A percentile compares a stretch with the other conserved stretches of the same genome.
Evolutionary conservation across 2,329 filamentous ascomycete species (phyloP).

Genomic region (Penicillium carneum): DNA sequence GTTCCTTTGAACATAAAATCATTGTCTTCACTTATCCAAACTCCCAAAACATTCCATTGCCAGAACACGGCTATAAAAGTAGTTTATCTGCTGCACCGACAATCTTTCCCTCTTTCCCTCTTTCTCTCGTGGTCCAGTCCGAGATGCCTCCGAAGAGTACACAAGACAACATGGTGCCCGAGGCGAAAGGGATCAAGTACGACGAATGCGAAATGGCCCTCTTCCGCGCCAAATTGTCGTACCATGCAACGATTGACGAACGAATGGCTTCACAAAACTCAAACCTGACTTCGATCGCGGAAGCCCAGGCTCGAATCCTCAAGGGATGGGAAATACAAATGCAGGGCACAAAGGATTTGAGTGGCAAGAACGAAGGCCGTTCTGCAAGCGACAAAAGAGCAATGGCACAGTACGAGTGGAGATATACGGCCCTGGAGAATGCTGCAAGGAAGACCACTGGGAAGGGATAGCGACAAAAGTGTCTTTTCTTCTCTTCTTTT

Average conservation of each 20-base stretch:
- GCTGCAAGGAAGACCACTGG: slow-evolving; percentile 38
- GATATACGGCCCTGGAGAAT: slow-evolving; percentile 45
- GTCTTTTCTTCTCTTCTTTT: background rate
- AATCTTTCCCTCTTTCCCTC: background rate
- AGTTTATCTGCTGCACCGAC: background rate
- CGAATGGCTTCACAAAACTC: slow-evolving; percentile 43
- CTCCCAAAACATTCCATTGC: background rate
- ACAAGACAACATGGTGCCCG: slow-evolving; percentile 40
- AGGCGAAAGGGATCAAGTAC: slow-evolving; percentile 45
- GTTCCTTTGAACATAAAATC: background rate
- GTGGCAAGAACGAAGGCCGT: slow-evolving; percentile 43
- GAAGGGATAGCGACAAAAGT: slow-evolving; percentile 22
- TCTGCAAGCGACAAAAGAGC: slow-evolving; percentile 43
- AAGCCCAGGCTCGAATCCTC: slow-evolving; percentile 45
- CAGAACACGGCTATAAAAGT: background rate
- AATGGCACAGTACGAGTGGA: slow-evolving; percentile 46
- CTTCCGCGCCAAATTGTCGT: slow-evolving; percentile 47
- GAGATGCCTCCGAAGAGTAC: slow-evolving; percentile 37
- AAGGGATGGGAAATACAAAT: slow-evolving; percentile 48
- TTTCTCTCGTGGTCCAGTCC: slow-evolving; percentile 1
- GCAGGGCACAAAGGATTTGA: slow-evolving; percentile 44
- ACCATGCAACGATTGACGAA: slow-evolving; percentile 46
- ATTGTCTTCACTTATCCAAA: background rate
- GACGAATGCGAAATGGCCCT: slow-evolving; percentile 50
- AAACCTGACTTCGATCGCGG: slow-evolving; percentile 45